Conservation (phyloP, 2,329 filamentous ascomycete genomes). For the Beauveria sp. region DNA sequence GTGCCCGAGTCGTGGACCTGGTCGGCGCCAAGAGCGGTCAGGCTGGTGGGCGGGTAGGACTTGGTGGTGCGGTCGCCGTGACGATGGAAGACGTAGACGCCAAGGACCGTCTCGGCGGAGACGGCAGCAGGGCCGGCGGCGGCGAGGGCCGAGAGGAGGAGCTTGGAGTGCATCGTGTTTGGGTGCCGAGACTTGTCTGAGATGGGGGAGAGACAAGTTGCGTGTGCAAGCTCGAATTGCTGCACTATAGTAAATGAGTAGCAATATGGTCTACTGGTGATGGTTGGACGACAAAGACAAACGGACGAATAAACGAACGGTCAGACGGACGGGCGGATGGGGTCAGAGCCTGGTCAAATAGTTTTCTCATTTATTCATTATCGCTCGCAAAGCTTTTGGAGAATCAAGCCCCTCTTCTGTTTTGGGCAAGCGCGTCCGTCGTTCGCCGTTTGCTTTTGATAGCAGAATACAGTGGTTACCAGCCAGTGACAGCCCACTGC, state of each 20-base stretch:
- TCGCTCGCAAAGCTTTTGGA: background rate
- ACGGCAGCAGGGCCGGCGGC: slow-evolving; percentile 25
- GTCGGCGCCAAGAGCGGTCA: slow-evolving; percentile 73
- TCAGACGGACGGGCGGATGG: background rate
- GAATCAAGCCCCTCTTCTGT: background rate
- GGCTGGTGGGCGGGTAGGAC: slow-evolving; percentile 56
- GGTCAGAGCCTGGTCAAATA: slow-evolving; percentile 5
- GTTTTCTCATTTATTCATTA: background rate
- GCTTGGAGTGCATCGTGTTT: slow-evolving; percentile 31
- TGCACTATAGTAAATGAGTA: background rate
- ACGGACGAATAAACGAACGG: background rate
- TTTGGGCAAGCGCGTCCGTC: background rate
- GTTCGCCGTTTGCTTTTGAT: background rate
- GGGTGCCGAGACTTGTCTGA: slow-evolving; percentile 1
- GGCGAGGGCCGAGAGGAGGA: slow-evolving; percentile 32
- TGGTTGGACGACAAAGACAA: background rate
- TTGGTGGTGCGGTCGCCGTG: slow-evolving; percentile 87
- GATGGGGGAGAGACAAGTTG: background rate
- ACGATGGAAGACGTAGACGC: slow-evolving; percentile 79
- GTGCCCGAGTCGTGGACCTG: slow-evolving; percentile 65
- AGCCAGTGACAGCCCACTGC: too few species aligned
- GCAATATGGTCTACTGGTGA: background rate
- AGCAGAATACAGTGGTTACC: too few species aligned
- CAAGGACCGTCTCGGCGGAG: slow-evolving; percentile 60
- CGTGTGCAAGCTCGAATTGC: background rate